Base-by-base conservation (phyloP, 192 early-diverging fungal genomes). In the Phlyctochytrium planicorne region DNA sequence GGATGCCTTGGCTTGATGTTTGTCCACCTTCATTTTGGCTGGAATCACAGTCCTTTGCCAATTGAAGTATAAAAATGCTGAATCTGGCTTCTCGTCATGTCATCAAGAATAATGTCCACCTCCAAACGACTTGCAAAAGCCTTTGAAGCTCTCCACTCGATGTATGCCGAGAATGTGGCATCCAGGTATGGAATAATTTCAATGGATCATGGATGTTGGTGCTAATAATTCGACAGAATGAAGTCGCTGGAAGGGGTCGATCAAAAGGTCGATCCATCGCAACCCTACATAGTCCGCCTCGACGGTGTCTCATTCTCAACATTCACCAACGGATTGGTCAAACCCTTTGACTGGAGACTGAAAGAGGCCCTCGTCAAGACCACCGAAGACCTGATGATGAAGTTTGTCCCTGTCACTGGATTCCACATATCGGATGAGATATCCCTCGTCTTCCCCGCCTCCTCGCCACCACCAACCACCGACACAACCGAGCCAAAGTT, bases 351-450 rank as follows among this genome's bases (percentile, higher is more conserved):
- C 57, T 17, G 12, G 3, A 68, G 83, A 0, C 71, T 85, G 3
- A 81, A 80, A 24, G 69, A 80, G 23, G 75, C 73, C 29, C 62
- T 84, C 72, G 79, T 84, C 31, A 60, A 60, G 32, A 80, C 80
- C 20, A 74, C 80, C 3, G 36, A 56, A 14, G 83, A 85, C 70
- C 69, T 83, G 20, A 66, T 82, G 0, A n/a, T 34, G 3, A 80
- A 76, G 34, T 84, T 85, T 63, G 57, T 59, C n/a, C 67, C 82
- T 2, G 29, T 61, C 17, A 24, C 72, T 30, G 79, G 75, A 6
- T 85, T 79, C 74, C 67, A 71, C 34, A 69, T 75, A 30, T 82
- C 79, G 10, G 83, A 85, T 67, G 83, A 85, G 60, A 85, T 85
- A 36, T 82, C 80, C 4, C 72, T 85, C 3, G 78, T 85, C 32